Evolutionary conservation across 116 monocot species (phyloP).

Genomic region (Zostera marina): DNA sequence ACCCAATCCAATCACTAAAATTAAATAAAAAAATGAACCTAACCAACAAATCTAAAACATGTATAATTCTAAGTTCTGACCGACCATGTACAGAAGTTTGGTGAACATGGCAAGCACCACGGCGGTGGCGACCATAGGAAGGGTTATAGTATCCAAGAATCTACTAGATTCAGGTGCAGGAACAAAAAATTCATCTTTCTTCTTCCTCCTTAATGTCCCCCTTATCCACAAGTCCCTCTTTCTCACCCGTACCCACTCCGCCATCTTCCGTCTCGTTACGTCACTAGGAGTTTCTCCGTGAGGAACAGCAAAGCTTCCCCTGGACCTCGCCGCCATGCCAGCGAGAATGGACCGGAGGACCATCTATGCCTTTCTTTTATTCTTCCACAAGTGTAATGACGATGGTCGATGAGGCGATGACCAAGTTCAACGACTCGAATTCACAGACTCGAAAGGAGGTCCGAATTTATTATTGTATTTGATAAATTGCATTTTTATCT

Average conservation of each 20-base stretch:
- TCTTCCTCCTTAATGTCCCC: constrained; percentile 29
- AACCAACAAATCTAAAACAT: neutral
- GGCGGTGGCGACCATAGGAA: constrained; percentile 95
- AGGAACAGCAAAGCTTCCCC: constrained; percentile 12
- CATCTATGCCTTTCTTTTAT: neutral
- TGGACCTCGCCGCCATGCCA: constrained; percentile 4
- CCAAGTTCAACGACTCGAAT: too few species aligned
- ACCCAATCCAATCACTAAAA: neutral
- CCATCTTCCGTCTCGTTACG: constrained; percentile 31
- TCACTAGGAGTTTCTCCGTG: constrained; percentile 17
- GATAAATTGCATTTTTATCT: too few species aligned
- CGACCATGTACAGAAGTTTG: constrained; percentile 92
- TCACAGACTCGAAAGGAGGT: too few species aligned
- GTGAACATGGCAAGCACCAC: constrained; percentile 77
- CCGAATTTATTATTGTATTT: too few species aligned
- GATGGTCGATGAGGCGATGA: too few species aligned
- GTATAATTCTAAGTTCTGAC: neutral
- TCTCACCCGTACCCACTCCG: constrained; percentile 29
- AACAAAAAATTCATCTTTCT: constrained; percentile 61
- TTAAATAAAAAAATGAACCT: neutral
- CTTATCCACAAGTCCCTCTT: constrained; percentile 32
- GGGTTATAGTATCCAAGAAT: constrained; percentile 85
- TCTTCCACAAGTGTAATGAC: too few species aligned
- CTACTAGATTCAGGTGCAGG: constrained; percentile 46
- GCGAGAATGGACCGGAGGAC: neutral